Evolutionary conservation across 2,329 filamentous ascomycete species (phyloP).

Genomic region (Aspergillus puulaauensis): DNA sequence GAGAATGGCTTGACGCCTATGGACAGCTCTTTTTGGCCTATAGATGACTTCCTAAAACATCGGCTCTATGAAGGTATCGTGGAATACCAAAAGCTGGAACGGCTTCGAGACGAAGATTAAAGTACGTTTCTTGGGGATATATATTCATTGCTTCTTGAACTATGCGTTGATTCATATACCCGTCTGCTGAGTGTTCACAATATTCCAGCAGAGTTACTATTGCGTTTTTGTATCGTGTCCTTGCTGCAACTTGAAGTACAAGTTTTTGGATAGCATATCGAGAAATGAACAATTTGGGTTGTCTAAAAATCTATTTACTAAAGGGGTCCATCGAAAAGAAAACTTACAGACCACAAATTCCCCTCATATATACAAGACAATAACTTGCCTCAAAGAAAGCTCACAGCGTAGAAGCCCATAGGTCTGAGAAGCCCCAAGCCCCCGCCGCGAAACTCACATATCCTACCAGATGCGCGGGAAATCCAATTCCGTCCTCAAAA

Average conservation of each 20-base stretch:
- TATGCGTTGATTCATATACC: background rate
- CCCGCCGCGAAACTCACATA: slow-evolving; percentile 56
- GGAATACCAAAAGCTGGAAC: slow-evolving; percentile 8
- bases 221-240: background rate
- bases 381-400: background rate
- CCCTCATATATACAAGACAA: background rate
- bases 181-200: background rate
- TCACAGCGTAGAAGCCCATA: slow-evolving; percentile 45
- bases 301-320: background rate
- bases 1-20: slow-evolving; percentile 12
- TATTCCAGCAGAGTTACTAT: background rate
- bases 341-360: background rate
- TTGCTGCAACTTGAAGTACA: background rate
- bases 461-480: slow-evolving; percentile 60
- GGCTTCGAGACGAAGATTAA: background rate
- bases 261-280: background rate
- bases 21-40: slow-evolving; percentile 11
- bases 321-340: background rate
- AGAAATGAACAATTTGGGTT: too few species aligned
- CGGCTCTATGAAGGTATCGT: slow-evolving; percentile 20
- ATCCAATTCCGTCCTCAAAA: slow-evolving; percentile 60
- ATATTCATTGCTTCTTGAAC: background rate
- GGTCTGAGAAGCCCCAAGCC: slow-evolving; percentile 44
- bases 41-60: slow-evolving; percentile 17
- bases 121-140: background rate